A percentile compares a stretch with the other conserved stretches of the same genome.
Evolutionary conservation across 352 stramenopile species (phyloP).

Genomic region (Phytophthora meadii): DNA sequence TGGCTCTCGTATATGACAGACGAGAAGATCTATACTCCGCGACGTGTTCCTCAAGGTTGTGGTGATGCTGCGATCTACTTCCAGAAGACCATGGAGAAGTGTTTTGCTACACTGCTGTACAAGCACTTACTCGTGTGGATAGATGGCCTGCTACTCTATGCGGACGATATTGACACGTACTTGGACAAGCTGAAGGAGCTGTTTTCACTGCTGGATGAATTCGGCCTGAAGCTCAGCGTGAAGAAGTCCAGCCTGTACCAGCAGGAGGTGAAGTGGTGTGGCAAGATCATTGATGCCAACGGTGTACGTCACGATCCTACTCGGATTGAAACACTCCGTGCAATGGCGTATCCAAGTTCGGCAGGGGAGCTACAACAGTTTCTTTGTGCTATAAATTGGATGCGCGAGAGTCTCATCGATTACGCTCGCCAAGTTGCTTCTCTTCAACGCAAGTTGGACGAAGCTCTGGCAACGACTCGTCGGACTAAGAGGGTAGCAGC

Average conservation of each 20-base stretch:
- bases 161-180: conserved; percentile 25
- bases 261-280: neutral
- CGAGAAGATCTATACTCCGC: conserved; percentile 27
- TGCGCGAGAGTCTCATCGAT: too few species aligned
- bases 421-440: too few species aligned
- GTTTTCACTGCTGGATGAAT: conserved; percentile 21
- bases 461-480: too few species aligned
- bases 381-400: too few species aligned
- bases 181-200: conserved; percentile 24
- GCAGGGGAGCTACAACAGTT: too few species aligned
- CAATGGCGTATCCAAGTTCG: neutral
- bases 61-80: conserved; percentile 14
- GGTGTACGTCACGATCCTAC: neutral
- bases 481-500: too few species aligned
- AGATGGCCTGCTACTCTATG: conserved; percentile 33
- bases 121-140: conserved; percentile 8
- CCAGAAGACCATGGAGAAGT: conserved; percentile 18
- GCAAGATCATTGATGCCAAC: neutral
- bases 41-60: conserved; percentile 20
- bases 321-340: neutral
- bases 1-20: conserved; percentile 30
- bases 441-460: too few species aligned
- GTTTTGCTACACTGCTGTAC: conserved; percentile 7
- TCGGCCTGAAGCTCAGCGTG: conserved; percentile 5
- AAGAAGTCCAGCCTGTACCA: neutral